Percentiles rank a stretch among this genome's conserved stretches.
phyloP scores from a whole-genome alignment of 192 early-diverging fungal species.

The Gryganskiella cystojenkinii region DNA sequence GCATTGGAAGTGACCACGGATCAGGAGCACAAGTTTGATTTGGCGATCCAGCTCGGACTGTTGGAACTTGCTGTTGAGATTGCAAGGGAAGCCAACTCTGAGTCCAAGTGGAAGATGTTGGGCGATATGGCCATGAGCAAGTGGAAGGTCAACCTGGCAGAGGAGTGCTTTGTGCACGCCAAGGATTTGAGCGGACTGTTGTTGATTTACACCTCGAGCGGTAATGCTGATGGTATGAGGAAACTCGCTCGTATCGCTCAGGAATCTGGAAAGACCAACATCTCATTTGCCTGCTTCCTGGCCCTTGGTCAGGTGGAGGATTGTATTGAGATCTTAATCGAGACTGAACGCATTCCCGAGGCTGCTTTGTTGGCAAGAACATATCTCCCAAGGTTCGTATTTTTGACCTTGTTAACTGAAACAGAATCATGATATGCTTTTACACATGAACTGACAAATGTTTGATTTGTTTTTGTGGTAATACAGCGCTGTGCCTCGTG shows the following conservation, averaged over 20 bases:
- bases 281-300: constrained; percentile 89
- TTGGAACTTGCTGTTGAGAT: constrained; percentile 89
- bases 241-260: constrained; percentile 78
- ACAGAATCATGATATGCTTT: too few relatives aligned
- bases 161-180: constrained; percentile 89
- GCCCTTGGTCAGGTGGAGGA: constrained; percentile 79
- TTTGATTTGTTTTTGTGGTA: not conserved
- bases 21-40: constrained; percentile 94
- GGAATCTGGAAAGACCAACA: constrained; percentile 87
- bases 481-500: constrained; percentile 65
- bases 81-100: constrained; percentile 85
- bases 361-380: constrained; percentile 95
- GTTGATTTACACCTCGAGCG: constrained; percentile 89
- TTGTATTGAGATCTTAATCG: constrained; percentile 88
- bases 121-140: constrained; percentile 88
- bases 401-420: not conserved
- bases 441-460: not conserved
- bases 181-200: constrained; percentile 93
- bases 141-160: constrained; percentile 95
- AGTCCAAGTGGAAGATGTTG: constrained; percentile 93
- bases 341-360: constrained; percentile 91
- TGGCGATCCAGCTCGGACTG: constrained; percentile 88
- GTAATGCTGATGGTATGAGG: constrained; percentile 81
- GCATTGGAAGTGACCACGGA: constrained; percentile 97
- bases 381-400: constrained; percentile 73